These are phyloP conservation scores for Juglanconis sp. DNA, from an alignment of 2,329 filamentous ascomycete genomes.

Conservation along the genomic window DNA sequence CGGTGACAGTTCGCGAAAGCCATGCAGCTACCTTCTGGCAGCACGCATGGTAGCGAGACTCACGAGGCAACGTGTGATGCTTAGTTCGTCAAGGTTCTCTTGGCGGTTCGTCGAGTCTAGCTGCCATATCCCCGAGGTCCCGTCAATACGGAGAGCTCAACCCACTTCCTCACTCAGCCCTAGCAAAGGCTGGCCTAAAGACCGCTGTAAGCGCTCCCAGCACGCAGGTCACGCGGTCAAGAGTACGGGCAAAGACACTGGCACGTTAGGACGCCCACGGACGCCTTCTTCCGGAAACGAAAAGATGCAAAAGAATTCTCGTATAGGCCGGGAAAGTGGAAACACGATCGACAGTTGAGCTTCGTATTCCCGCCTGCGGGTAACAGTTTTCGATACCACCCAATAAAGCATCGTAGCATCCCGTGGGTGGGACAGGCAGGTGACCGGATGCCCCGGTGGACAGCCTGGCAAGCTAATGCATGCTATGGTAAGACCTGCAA, in stretches of 20 bases:
- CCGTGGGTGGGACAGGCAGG: neutral
- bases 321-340: neutral
- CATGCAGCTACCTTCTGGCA: conserved; percentile 1
- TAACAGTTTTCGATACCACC: too few species aligned
- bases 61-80: too few species aligned
- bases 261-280: too few species aligned
- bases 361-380: conserved; percentile 7
- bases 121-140: too few species aligned
- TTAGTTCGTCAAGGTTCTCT: neutral
- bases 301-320: neutral
- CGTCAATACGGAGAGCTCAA: too few species aligned
- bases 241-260: too few species aligned
- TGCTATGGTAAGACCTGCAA: neutral
- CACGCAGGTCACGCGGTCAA: too few species aligned
- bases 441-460: neutral
- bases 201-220: too few species aligned
- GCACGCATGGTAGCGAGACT: neutral
- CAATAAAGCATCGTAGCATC: neutral
- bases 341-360: conserved; percentile 9
- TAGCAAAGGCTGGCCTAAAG: too few species aligned
- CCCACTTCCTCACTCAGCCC: too few species aligned
- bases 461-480: neutral
- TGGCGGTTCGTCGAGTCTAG: neutral
- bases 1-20: neutral
- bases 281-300: too few species aligned